Evolutionary conservation across 768 basidiomycete species (phyloP).

Genomic region (Piloderma croceum): DNA sequence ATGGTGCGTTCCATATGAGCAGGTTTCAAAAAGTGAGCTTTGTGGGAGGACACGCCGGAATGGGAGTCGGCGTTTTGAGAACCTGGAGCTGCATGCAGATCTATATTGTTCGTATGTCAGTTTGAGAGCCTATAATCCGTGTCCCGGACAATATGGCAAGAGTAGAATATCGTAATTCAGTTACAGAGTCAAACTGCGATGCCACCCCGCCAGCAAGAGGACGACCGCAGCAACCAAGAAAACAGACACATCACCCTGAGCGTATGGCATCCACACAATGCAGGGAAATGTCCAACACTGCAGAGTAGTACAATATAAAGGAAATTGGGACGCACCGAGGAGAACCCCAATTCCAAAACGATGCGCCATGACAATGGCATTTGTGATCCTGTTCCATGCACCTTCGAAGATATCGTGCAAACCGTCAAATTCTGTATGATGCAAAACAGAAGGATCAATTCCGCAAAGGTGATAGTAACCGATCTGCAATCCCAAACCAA

Average conservation of each 20-base stretch:
- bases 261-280: no score
- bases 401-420: conserved; percentile 47
- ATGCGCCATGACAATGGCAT: conserved; percentile 55
- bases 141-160: no score
- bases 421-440: conserved; percentile 60
- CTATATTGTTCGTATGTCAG: conserved; percentile 31
- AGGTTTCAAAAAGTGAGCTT: conserved; percentile 44
- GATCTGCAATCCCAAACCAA: conserved; percentile 37
- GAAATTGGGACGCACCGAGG: conserved; percentile 42
- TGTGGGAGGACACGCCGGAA: conserved; percentile 50
- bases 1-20: conserved; percentile 44
- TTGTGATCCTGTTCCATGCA: conserved; percentile 61
- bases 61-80: conserved; percentile 71
- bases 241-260: no score
- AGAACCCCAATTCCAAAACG: conserved; percentile 64
- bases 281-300: no score
- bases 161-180: background rate
- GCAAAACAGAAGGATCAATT: conserved; percentile 50
- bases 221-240: no score
- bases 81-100: conserved; percentile 70
- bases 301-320: no score
- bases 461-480: conserved; percentile 70
- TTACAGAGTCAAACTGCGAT: background rate
- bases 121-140: no score
- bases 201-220: background rate